Conservation (phyloP, 495 filamentous ascomycete species). For the Hypoxylon perforatum region DNA sequence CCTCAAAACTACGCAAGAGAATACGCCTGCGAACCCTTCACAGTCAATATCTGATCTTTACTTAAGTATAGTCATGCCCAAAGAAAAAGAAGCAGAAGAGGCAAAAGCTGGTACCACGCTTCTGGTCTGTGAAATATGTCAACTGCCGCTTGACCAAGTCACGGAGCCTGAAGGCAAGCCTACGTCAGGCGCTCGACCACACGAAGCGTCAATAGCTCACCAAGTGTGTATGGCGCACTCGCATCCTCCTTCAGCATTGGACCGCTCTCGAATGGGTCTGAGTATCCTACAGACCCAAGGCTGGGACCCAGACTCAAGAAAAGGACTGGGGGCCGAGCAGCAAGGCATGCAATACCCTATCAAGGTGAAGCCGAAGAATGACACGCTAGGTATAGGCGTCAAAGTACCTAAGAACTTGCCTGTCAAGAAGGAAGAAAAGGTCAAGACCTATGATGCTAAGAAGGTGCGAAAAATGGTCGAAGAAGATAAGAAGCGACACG, state of each 20-base stretch:
- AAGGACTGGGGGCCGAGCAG: conserved; percentile 75
- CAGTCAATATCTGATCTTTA: conserved; percentile 73
- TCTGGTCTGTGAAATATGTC: conserved; percentile 48
- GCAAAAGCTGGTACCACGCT: conserved; percentile 8
- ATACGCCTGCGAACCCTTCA: conserved; percentile 42
- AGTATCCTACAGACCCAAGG: conserved; percentile 79
- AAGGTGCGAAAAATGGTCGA: conserved; percentile 69
- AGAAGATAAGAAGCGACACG: conserved; percentile 70
- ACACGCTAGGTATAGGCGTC: conserved; percentile 77
- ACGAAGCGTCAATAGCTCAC: conserved; percentile 81
- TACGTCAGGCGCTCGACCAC: conserved; percentile 49
- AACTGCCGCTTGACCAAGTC: conserved; percentile 45
- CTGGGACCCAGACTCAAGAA: conserved; percentile 85
- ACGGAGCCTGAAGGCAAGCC: conserved; percentile 22
- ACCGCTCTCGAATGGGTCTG: conserved; percentile 81
- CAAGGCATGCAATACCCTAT: conserved; percentile 82
- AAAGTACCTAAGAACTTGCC: conserved; percentile 53
- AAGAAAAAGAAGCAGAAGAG: conserved; percentile 44
- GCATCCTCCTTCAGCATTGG: conserved; percentile 83
- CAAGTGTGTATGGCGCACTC: conserved; percentile 84
- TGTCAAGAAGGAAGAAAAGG: conserved; percentile 59
- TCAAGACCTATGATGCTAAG: conserved; percentile 74
- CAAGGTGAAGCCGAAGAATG: conserved; percentile 76
- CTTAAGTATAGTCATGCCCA: conserved; percentile 74
- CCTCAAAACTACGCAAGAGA: conserved; percentile 56